Evolutionary conservation across 2,329 filamentous ascomycete species (phyloP).

Genomic region (Parasarocladium wereldwijsianum): DNA sequence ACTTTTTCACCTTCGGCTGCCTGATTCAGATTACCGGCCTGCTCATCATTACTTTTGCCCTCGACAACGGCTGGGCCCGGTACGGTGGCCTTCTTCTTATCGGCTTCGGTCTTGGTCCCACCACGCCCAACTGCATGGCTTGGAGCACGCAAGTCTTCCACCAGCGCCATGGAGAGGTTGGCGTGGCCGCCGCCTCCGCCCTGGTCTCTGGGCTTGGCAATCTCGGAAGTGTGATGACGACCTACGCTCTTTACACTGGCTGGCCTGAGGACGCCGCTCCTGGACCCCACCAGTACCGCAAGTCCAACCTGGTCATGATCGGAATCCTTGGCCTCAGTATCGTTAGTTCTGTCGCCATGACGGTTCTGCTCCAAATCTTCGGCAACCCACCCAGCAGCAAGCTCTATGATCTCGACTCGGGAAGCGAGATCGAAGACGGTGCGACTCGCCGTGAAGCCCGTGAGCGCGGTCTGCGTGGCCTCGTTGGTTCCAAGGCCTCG

Average conservation of each 20-base stretch:
- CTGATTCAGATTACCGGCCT: constrained; percentile 72
- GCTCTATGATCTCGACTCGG: constrained; percentile 22
- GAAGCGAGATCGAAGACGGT: constrained; percentile 39
- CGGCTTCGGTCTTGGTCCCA: constrained; percentile 79
- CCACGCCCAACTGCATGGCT: constrained; percentile 85
- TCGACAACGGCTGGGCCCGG: constrained; percentile 58
- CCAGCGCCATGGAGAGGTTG: constrained; percentile 75
- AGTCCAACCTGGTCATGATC: constrained; percentile 79
- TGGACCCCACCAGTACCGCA: constrained; percentile 58
- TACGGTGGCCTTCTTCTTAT: constrained; percentile 84
- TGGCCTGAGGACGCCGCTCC: constrained; percentile 64
- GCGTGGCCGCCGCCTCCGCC: constrained; percentile 73
- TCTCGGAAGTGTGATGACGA: constrained; percentile 71
- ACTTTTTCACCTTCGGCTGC: constrained; percentile 67
- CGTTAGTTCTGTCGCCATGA: constrained; percentile 54
- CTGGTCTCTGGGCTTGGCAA: constrained; percentile 81
- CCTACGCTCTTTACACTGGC: constrained; percentile 77
- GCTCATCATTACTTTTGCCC: constrained; percentile 62
- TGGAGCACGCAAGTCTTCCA: constrained; percentile 91
- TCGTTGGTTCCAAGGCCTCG: constrained; percentile 1
- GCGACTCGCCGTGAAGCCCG: constrained; percentile 42
- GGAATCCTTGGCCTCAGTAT: constrained; percentile 73
- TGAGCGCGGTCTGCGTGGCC: constrained; percentile 38
- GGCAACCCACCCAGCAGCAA: constrained; percentile 38
- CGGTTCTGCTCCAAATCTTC: constrained; percentile 43